Base-by-base conservation (phyloP, 768 basidiomycete genomes). In the Brasilioporus rufonigricans region DNA sequence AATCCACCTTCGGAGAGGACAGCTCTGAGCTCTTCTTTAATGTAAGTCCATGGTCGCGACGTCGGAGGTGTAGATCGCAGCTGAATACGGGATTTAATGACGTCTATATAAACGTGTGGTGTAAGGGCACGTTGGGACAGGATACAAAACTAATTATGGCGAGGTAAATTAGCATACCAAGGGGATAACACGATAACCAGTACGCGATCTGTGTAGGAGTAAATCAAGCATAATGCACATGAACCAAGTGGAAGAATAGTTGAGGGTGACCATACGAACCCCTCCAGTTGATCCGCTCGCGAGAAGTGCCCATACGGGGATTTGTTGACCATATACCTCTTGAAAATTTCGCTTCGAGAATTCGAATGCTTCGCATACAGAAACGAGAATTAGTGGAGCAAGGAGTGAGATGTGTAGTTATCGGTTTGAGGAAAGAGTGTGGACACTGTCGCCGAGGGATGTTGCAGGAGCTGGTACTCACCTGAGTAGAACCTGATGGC, bases 161-260 rank as follows among this genome's bases (percentile, higher is more conserved):
- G 19, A 19, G 44, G 23, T 13, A 13, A 33, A 13, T 9, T 13
- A 14, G 18, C 68, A 9, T 47, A 88, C 88, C 89, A 6, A 96
- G 76, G 0, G 93, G 96, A 69, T 96, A 98, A 65, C 88, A 94
- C 1, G 91, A 82, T 2, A 97, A 77, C 97, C 97, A 99, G 65
- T 99, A 66, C 9, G 65, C 62, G 32, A 66, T 57, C 65, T 66
- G 24, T 33, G 4, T n/a, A 18, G 33, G 51, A 13, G 31, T 23
- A 29, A 40, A 27, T 19, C 1, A 38, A 21, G 29, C 6, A 11
- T 23, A 21, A 36, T 0, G 13, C 0, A 14, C 16, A 18, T 57
- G 16, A 53, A 24, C 18, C 1, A 50, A 19, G 44, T 23, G 9
- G 44, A 48, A 29, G 32, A 5, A 31, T 7, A 26, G 23, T 41